Evolutionary conservation across 2,329 filamentous ascomycete genomes (phyloP).

Genomic region (Colletotrichum spinosum): DNA sequence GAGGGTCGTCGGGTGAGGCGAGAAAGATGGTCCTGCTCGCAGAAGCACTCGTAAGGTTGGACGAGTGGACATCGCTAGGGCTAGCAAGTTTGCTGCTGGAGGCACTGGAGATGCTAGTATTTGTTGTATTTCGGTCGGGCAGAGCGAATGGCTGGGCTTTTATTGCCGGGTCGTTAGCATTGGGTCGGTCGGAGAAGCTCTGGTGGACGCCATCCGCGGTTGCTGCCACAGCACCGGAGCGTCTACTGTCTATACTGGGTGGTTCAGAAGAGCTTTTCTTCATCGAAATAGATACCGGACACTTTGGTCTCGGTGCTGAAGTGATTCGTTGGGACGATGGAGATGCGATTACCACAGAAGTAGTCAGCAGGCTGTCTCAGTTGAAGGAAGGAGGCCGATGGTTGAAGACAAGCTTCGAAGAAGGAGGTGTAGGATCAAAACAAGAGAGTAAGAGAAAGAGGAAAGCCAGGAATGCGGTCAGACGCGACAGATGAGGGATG

Average conservation of each 20-base stretch:
- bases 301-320: slow-evolving; percentile 34
- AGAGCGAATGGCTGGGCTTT: slow-evolving; percentile 39
- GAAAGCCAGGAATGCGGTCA: slow-evolving; percentile 11
- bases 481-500: slow-evolving; percentile 27
- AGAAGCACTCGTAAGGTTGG: slow-evolving; percentile 40
- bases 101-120: slow-evolving; percentile 22
- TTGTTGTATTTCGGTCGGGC: slow-evolving; percentile 23
- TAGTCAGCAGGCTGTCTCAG: too few relatives aligned
- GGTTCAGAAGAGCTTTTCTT: slow-evolving; percentile 68
- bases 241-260: slow-evolving; percentile 67
- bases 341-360: too few relatives aligned
- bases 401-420: slow-evolving; percentile 25
- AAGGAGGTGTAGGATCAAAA: slow-evolving; percentile 23
- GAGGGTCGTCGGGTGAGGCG: slow-evolving; percentile 5
- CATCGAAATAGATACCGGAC: slow-evolving; percentile 64
- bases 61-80: slow-evolving; percentile 37
- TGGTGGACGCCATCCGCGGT: slow-evolving; percentile 64
- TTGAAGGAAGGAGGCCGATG: too few relatives aligned
- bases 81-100: slow-evolving; percentile 32
- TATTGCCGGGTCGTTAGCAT: slow-evolving; percentile 48
- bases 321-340: background rate
- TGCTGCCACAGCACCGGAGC: slow-evolving; percentile 66
- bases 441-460: slow-evolving; percentile 14
- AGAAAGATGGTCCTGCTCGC: slow-evolving; percentile 41
- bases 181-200: slow-evolving; percentile 51